Base-by-base conservation (phyloP, 768 basidiomycete genomes). In the Suillus alpinus region DNA sequence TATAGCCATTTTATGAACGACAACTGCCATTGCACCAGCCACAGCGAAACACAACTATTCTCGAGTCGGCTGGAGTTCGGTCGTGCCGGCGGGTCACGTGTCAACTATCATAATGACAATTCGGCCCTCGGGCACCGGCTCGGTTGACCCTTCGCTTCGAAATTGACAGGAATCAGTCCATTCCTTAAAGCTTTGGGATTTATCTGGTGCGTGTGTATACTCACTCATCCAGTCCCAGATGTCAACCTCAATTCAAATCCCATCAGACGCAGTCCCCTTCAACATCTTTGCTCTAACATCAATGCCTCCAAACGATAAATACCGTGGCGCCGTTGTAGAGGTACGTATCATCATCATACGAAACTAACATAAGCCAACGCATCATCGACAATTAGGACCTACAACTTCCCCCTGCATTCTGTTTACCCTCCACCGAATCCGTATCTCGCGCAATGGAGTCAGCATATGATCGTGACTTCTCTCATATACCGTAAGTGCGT, bases 381-480 rank as follows among this genome's bases (percentile, higher is more conserved):
- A 61, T 60, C 49, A 39, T 34, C 44, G 20, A 49, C 44, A 13
- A 59, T 23, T 34, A 89, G 87, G 89, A 91, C 73, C 80, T 92
- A 5, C 91, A 92, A 79, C 75, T 92, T 0, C 88, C 93, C 0
- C 95, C 95, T 9, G 95, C 94, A 0, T 95, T 95, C 72, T 84
- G 89, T 16, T 80, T 96, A 3, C 88, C 89, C 8, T 76, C 81
- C 12, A 80, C 81, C 60, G 92, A 92, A 68, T 80, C 84, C 20
- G 86, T 95, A 60, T 81, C 84, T 9, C 80, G 83, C 26, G 94
- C 92, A 1, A 84, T 96, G 32, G 92, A 93, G 66, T 82, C 90
- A 29, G 95, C 94, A 0, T 96, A 95, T 67, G 95, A 97, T 65
- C 86, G 94, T 37, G 95, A 97, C 71, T 97, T 95, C 75, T 94